Conservation (phyloP, 2,329 filamentous ascomycete species). For the Monilinia fructicola region DNA sequence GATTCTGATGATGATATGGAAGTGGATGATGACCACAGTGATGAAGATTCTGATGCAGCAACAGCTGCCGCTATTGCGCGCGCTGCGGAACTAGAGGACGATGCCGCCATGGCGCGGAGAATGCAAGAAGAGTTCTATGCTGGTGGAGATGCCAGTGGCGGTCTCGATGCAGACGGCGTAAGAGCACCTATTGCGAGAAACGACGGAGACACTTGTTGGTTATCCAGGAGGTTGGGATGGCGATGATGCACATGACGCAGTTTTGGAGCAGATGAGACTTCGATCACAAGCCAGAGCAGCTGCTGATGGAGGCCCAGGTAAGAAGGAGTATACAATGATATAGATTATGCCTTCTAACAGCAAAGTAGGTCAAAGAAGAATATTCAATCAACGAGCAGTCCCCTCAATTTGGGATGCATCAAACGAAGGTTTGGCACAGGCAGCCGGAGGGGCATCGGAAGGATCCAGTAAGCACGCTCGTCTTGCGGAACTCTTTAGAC, state of each 20-base stretch:
- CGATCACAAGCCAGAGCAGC: constrained; percentile 37
- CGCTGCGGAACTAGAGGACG: constrained; percentile 71
- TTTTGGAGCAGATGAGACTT: constrained; percentile 38
- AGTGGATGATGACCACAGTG: constrained; percentile 47
- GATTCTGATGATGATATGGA: constrained; percentile 75
- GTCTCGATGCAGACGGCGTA: constrained; percentile 59
- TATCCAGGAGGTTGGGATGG: constrained; percentile 55
- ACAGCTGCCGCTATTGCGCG: constrained; percentile 44
- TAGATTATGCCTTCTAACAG: constrained; percentile 21
- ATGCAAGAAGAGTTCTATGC: constrained; percentile 90
- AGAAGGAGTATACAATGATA: constrained; percentile 23
- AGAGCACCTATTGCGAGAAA: constrained; percentile 85
- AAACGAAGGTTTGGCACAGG: constrained; percentile 52
- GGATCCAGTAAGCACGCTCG: constrained; percentile 68
- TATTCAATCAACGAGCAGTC: constrained; percentile 64
- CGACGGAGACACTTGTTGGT: constrained; percentile 86
- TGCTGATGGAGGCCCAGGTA: constrained; percentile 26
- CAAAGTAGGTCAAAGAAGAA: constrained; percentile 52
- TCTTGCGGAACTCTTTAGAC: constrained; percentile 88
- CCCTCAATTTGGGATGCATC: constrained; percentile 50
- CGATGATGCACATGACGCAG: constrained; percentile 43
- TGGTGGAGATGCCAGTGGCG: constrained; percentile 47
- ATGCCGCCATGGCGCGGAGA: constrained; percentile 87
- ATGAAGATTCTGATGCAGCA: constrained; percentile 38
- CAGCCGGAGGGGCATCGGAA: constrained; percentile 65